A percentile compares a stretch with the other conserved stretches of the same genome.
Conservation (phyloP, 352 stramenopile genomes). For the Thalassiosira ordinaria region DNA sequence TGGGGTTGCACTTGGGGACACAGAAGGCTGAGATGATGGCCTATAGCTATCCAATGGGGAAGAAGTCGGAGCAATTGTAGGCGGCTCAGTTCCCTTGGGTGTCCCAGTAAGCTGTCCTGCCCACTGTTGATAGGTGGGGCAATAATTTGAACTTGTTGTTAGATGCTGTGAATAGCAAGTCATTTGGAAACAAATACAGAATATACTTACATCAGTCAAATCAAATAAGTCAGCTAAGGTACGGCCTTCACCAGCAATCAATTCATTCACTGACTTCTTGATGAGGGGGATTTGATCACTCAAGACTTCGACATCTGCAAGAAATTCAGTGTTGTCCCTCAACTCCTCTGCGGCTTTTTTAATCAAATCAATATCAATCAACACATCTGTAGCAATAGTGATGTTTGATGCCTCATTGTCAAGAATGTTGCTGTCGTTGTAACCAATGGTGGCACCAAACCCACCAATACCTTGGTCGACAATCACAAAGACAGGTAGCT, state of each 20-base stretch:
- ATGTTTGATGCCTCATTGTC: conserved; percentile 8
- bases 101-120: background rate
- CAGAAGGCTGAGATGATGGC: too few species aligned
- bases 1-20: background rate
- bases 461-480: conserved; percentile 15
- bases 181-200: too few species aligned
- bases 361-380: background rate
- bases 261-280: conserved; percentile 35
- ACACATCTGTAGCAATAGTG: background rate
- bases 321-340: conserved; percentile 22
- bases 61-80: background rate
- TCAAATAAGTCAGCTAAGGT: conserved; percentile 48
- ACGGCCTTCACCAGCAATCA: conserved; percentile 32
- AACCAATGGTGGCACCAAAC: conserved; percentile 39
- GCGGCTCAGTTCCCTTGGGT: background rate
- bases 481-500: conserved; percentile 41
- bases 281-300: conserved; percentile 30
- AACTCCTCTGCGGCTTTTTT: conserved; percentile 7
- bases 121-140: too few species aligned
- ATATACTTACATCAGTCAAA: conserved; percentile 35
- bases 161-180: too few species aligned
- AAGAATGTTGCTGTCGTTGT: conserved; percentile 38
- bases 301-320: conserved; percentile 22
- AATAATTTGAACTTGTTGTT: too few species aligned
- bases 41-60: too few species aligned